phyloP scores from a whole-genome alignment of 2,329 filamentous ascomycete species.

The Aspergillus sp. region DNA sequence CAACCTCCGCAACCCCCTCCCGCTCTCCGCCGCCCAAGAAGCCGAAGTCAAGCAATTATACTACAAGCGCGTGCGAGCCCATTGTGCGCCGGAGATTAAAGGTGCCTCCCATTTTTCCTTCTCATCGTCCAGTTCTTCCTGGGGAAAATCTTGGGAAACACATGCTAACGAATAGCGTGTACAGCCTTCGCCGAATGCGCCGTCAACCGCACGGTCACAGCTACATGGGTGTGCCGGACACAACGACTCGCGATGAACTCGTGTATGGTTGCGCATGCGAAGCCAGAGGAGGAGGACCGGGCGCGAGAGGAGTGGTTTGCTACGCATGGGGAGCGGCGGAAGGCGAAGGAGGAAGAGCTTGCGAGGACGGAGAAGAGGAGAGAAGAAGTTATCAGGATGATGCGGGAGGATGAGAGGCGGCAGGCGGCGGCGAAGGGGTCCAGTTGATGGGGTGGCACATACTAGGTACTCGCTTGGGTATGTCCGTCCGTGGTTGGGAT shows the following conservation, averaged over 20 bases:
- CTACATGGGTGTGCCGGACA: conserved; percentile 81
- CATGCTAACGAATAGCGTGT: background rate
- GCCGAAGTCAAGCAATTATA: conserved; percentile 80
- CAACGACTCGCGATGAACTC: conserved; percentile 86
- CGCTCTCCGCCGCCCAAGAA: conserved; percentile 81
- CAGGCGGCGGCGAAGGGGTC: conserved; percentile 13
- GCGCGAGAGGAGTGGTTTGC: conserved; percentile 95
- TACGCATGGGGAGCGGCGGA: conserved; percentile 70
- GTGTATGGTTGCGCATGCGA: conserved; percentile 89
- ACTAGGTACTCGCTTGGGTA: background rate
- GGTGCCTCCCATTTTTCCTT: conserved; percentile 49
- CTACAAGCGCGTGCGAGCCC: conserved; percentile 74
- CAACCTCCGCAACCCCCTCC: conserved; percentile 72
- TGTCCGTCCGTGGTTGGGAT: background rate
- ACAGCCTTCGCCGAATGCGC: conserved; percentile 92
- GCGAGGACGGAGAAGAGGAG: conserved; percentile 44
- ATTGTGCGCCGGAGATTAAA: conserved; percentile 79
- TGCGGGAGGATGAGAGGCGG: conserved; percentile 43
- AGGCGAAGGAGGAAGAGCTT: conserved; percentile 67
- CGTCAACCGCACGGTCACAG: conserved; percentile 79
- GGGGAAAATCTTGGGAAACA: background rate
- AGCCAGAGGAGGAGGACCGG: conserved; percentile 80
- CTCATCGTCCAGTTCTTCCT: background rate
- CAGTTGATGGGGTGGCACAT: background rate
- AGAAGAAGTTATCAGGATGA: conserved; percentile 47